phyloP scores from a whole-genome alignment of 208 protist species.

The Leishmania tarentolae region DNA sequence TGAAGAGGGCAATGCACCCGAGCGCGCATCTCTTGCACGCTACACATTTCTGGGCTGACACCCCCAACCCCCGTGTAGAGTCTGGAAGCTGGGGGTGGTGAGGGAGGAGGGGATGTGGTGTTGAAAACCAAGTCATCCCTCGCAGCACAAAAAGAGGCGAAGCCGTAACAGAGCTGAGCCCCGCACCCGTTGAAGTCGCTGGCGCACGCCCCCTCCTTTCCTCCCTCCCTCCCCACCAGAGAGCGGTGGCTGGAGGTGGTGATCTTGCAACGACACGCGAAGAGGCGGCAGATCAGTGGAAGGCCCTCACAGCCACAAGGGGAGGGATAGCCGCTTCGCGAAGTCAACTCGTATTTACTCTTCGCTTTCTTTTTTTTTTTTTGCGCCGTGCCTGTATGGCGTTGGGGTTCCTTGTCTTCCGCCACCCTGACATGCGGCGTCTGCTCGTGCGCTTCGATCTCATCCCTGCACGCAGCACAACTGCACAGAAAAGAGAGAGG shows the following conservation, averaged over 20 bases:
- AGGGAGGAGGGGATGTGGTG: not conserved
- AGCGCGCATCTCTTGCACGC: not conserved
- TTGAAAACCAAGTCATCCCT: not conserved
- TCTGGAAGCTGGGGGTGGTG: not conserved
- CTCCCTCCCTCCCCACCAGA: not conserved
- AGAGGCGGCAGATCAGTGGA: too few relatives aligned
- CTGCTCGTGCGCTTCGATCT: not conserved
- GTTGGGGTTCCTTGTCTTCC: not conserved
- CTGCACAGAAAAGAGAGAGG: not conserved
- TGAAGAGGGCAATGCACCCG: not conserved
- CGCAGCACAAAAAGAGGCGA: constrained; percentile 23
- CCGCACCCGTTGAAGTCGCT: not conserved
- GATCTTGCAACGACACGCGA: not conserved
- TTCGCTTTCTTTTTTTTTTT: not conserved
- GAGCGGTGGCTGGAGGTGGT: not conserved
- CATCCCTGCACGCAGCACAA: not conserved
- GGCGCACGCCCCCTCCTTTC: not conserved
- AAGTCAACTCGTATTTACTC: too few relatives aligned
- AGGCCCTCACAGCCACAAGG: too few relatives aligned
- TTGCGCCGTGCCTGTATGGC: not conserved
- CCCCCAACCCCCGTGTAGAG: not conserved
- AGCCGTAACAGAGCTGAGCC: not conserved
- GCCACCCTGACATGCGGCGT: not conserved
- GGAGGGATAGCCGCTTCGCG: not conserved
- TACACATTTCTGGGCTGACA: not conserved